phyloP scores from a whole-genome alignment of 1,139 yeast genomes.

The Geotrichum citri-aurantii region DNA sequence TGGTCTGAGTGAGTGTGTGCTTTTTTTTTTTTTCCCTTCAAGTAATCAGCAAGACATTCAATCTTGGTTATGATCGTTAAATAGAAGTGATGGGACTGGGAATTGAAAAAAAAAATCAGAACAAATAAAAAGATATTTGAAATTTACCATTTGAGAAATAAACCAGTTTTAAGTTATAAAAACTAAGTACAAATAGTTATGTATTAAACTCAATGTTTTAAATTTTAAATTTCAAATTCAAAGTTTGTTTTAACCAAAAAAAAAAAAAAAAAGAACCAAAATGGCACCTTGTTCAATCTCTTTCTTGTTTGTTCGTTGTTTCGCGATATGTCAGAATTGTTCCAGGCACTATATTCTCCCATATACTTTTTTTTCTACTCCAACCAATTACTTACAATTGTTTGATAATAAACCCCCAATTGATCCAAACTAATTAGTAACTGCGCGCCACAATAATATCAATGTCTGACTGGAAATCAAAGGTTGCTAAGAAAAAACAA shows the following conservation, averaged over 20 bases:
- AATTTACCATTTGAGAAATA: background rate
- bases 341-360: background rate
- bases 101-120: background rate
- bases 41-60: no score
- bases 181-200: background rate
- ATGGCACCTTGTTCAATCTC: background rate
- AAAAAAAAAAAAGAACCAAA: background rate
- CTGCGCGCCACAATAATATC: background rate
- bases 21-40: no score
- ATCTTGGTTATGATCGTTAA: background rate
- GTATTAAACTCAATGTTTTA: background rate
- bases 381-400: background rate
- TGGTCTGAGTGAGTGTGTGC: background rate
- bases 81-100: background rate
- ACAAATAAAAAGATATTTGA: background rate
- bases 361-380: background rate
- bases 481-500: background rate
- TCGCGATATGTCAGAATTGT: no score
- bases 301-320: background rate
- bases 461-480: slow-evolving; percentile 14
- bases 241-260: background rate
- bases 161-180: background rate
- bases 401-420: no score
- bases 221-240: background rate
- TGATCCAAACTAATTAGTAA: background rate